Conservation (phyloP, 2,329 filamentous ascomycete species). For the Stemphylium beticola region DNA sequence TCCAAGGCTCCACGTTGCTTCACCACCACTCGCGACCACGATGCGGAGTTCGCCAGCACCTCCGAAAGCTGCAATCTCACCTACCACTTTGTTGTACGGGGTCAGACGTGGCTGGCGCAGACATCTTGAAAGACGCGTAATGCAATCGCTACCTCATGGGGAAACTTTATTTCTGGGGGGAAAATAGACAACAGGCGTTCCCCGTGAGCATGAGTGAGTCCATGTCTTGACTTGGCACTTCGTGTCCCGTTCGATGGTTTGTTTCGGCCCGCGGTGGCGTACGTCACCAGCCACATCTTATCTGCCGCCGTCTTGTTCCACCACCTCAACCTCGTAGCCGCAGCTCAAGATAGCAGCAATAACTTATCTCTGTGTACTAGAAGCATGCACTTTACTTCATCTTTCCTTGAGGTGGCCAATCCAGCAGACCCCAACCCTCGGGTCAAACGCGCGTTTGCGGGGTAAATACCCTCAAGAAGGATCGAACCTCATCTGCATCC, state of each 20-base stretch:
- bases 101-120: slow-evolving; percentile 33
- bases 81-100: slow-evolving; percentile 45
- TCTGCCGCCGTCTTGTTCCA: background rate
- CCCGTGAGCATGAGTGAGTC: slow-evolving; percentile 30
- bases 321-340: background rate
- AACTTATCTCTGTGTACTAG: background rate
- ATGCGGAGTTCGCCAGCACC: slow-evolving; percentile 17
- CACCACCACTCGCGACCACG: background rate
- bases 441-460: slow-evolving; percentile 5
- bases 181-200: slow-evolving; percentile 10
- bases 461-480: slow-evolving; percentile 1
- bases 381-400: background rate
- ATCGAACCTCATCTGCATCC: background rate
- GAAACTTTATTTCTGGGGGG: background rate
- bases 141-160: slow-evolving; percentile 16
- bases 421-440: background rate
- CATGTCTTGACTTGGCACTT: slow-evolving; percentile 44
- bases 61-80: slow-evolving; percentile 37
- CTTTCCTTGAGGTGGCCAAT: background rate
- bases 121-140: slow-evolving; percentile 33
- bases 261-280: slow-evolving; percentile 34
- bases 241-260: slow-evolving; percentile 44
- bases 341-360: background rate
- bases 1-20: background rate
- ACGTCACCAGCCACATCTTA: slow-evolving; percentile 32